Percentiles rank a stretch among this genome's conserved stretches.
phyloP scores from a whole-genome alignment of 2,329 filamentous ascomycete species.

The Colletotrichum zoysiae region DNA sequence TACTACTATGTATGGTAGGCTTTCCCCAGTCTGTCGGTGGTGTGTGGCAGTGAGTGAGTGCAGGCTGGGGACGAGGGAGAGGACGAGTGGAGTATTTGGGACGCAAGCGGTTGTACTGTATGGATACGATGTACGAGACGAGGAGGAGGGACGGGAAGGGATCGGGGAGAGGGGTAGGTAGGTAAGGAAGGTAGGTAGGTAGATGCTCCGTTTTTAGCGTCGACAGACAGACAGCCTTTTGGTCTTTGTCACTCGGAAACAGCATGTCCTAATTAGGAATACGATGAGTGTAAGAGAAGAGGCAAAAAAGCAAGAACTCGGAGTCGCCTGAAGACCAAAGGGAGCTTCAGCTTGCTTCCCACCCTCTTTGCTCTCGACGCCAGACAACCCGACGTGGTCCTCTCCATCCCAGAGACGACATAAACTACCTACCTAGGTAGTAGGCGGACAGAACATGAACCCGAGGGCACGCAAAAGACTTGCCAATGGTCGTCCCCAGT shows the following conservation, averaged over 20 bases:
- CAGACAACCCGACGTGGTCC: neutral
- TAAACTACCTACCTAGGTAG: too few relatives aligned
- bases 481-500: neutral
- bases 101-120: too few relatives aligned
- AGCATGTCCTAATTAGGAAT: neutral
- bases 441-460: too few relatives aligned
- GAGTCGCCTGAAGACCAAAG: too few relatives aligned
- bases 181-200: neutral
- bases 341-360: neutral
- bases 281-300: too few relatives aligned
- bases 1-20: neutral
- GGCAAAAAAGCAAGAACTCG: neutral
- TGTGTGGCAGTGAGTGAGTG: slow-evolving; percentile 18
- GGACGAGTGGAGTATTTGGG: too few relatives aligned
- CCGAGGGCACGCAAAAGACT: too few relatives aligned
- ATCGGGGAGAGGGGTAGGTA: slow-evolving; percentile 10
- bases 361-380: neutral
- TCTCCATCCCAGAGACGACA: neutral
- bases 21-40: neutral
- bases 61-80: slow-evolving; percentile 7
- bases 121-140: neutral
- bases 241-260: neutral
- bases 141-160: neutral
- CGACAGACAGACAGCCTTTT: neutral
- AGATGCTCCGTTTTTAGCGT: slow-evolving; percentile 30